Evolutionary conservation across 2,329 filamentous ascomycete species (phyloP).

Genomic region (Exophiala sp.): DNA sequence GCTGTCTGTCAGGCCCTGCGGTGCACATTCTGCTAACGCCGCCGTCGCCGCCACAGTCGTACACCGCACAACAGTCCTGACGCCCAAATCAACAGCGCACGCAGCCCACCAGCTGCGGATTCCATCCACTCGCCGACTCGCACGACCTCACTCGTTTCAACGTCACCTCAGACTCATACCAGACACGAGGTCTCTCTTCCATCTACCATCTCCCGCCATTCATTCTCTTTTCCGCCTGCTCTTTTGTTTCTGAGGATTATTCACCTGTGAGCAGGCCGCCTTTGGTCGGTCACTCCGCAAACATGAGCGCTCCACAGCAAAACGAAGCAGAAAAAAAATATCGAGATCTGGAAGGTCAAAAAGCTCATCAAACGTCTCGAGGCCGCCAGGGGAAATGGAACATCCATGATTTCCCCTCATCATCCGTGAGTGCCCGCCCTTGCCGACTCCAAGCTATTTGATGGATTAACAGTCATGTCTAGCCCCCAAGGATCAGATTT

Average conservation of each 20-base stretch:
- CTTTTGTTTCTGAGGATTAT: conserved; percentile 1
- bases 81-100: too few relatives aligned
- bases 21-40: neutral
- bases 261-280: conserved; percentile 14
- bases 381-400: conserved; percentile 94
- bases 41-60: neutral
- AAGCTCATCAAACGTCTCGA: conserved; percentile 99
- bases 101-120: neutral
- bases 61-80: neutral
- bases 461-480: conserved; percentile 29
- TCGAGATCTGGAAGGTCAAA: conserved; percentile 88
- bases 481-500: conserved; percentile 98
- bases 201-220: neutral
- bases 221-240: conserved; percentile 10
- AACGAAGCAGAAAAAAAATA: conserved; percentile 98
- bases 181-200: neutral
- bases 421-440: conserved; percentile 63
- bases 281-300: conserved; percentile 34
- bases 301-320: conserved; percentile 78
- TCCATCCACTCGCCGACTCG: conserved; percentile 5
- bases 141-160: conserved; percentile 10
- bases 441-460: conserved; percentile 5
- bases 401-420: conserved; percentile 99
- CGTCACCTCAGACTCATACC: conserved; percentile 14
- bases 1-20: too few relatives aligned